Conservation (phyloP, 2,329 filamentous ascomycete species). For the Alternaria brassicae region DNA sequence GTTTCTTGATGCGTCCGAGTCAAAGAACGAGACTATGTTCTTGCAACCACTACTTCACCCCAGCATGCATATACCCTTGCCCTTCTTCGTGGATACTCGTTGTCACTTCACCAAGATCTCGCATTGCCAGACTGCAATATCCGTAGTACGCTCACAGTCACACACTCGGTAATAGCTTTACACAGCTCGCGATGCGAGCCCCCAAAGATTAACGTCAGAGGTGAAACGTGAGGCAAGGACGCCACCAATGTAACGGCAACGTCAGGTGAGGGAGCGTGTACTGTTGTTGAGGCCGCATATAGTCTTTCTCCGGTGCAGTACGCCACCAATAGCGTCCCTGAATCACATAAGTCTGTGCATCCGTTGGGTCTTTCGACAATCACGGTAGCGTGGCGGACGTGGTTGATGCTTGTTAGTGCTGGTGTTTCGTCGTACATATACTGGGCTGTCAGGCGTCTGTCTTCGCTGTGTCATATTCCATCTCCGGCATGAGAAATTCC, state of each 20-base stretch:
- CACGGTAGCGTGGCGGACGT: background rate
- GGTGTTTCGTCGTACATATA: background rate
- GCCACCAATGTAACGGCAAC: background rate
- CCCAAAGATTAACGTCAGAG: too few relatives aligned
- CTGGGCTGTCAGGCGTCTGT: slow-evolving; percentile 1
- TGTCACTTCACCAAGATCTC: too few relatives aligned
- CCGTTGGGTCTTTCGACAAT: background rate
- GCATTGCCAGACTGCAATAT: background rate
- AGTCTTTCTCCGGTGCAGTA: background rate
- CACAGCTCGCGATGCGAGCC: background rate
- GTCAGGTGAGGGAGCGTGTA: background rate
- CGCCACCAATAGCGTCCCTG: background rate
- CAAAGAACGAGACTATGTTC: background rate
- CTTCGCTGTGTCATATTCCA: background rate
- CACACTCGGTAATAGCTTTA: background rate
- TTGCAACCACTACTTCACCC: background rate
- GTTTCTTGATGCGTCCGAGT: background rate
- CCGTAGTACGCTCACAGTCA: background rate
- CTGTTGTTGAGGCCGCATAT: background rate
- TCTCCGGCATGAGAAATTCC: background rate
- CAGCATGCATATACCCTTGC: background rate
- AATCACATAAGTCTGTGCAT: background rate
- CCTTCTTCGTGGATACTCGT: background rate
- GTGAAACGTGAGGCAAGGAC: slow-evolving; percentile 2
- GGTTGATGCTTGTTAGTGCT: background rate